Evolutionary conservation across 805 yeast genomes (phyloP).

Genomic region (Sugiyamaella floridensis): DNA sequence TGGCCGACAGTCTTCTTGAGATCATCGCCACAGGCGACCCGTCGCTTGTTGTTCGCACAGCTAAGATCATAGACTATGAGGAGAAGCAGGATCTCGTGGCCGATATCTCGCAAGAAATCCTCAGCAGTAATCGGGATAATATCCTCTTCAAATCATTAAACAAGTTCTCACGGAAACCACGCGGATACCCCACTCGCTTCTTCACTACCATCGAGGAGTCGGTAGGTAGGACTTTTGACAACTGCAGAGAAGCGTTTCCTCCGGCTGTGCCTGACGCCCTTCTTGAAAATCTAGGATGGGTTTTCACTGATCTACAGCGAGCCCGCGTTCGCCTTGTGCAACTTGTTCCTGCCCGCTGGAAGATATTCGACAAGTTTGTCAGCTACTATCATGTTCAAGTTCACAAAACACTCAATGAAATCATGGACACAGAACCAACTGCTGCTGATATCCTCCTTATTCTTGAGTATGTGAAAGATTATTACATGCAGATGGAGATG

Average conservation of each 20-base stretch:
- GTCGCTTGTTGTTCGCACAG: constrained; percentile 60
- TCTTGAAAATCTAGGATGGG: constrained; percentile 70
- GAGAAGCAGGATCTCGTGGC: constrained; percentile 67
- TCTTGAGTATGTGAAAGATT: constrained; percentile 70
- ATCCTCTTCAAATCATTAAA: constrained; percentile 4
- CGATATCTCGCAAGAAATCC: constrained; percentile 19
- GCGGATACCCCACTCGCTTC: constrained; percentile 60
- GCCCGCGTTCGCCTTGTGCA: constrained; percentile 52
- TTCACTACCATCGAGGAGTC: constrained; percentile 51
- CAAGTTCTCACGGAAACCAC: constrained; percentile 28
- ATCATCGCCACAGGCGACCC: constrained; percentile 58
- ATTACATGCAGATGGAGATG: constrained; percentile 45
- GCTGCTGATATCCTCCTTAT: constrained; percentile 67
- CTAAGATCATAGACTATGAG: constrained; percentile 75
- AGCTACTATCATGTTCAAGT: constrained; percentile 61
- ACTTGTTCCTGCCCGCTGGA: constrained; percentile 71
- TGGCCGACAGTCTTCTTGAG: constrained; percentile 67
- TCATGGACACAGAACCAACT: constrained; percentile 67
- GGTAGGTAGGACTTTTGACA: constrained; percentile 58
- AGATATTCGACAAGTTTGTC: constrained; percentile 54
- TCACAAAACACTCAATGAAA: constrained; percentile 53
- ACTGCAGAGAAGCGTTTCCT: constrained; percentile 50
- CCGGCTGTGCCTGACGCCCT: constrained; percentile 47
- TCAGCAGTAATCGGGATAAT: background rate
- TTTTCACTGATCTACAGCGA: constrained; percentile 68